Evolutionary conservation across 139 green algal species (phyloP), one percentile per base, ranked within the genome.

Genomic region (Astrephomene gubernaculifera): DNA sequence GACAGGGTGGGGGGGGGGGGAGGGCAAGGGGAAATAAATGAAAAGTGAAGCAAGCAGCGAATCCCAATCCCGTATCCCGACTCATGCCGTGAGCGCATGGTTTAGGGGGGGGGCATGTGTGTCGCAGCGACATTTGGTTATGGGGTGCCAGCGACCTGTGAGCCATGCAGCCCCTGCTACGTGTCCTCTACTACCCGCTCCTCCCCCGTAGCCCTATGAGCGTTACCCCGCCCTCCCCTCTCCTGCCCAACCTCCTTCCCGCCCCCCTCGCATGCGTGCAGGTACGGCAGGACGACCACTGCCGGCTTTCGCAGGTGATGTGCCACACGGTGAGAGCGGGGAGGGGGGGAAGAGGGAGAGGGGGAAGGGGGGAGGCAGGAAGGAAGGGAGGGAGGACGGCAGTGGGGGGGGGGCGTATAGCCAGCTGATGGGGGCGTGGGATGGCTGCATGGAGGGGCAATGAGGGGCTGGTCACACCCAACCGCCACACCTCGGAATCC

Each of bases 211-310:
- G n/a, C n/a, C n/a, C n/a, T n/a, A n/a, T n/a, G n/a, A n/a, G n/a
- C n/a, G n/a, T n/a, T n/a, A n/a, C 14, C 21, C 68, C 38, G 33
- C 27, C 1, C 6, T 61, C 25, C 70, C 41, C 43, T 61, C 24
- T 24, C 38, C 67, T 38, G 52, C n/a, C 35, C 67, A 19, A 14
- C 36, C 67, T 17, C 67, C 35, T 22, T 73, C 36, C 4, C 67
- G 17, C 67, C 36, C 14, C 75, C 39, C 75, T 24, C 54, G 96
- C 98, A 89, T 98, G 98, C 54, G 67, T 76, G 27, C 93, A 92
- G 72, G 93, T 96, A 38, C 69, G 94, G 76, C 96, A 99, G 92
- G 94, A 88, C 64, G 97, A 99, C 86, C 85, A 73, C 39, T 97
- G 91, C 83, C 90, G 97, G 3, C 75, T 96, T 54, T 49, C 79